Evolutionary conservation across 2,329 filamentous ascomycete species (phyloP).

Genomic region (Beauveria pseudobassiana): DNA sequence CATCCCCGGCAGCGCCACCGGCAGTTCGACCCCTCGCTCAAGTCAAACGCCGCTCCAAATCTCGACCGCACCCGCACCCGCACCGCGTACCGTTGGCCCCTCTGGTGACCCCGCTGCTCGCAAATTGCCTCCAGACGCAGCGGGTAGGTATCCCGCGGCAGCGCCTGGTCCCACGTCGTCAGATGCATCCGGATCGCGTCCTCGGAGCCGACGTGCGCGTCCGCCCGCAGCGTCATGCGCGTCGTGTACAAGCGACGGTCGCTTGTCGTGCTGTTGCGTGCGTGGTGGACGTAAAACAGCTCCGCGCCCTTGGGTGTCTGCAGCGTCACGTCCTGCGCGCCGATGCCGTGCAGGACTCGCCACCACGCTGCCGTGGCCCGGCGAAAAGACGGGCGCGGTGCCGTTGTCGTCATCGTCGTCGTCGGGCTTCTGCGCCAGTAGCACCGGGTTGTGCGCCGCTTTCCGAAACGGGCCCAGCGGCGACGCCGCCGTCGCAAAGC

Average conservation of each 20-base stretch:
- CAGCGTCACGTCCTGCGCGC: conserved; percentile 26
- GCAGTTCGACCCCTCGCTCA: conserved; percentile 19
- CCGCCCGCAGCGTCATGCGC: conserved; percentile 22
- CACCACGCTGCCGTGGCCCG: conserved; percentile 28
- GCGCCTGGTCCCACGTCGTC: conserved; percentile 23
- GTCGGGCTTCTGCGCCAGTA: conserved; percentile 20
- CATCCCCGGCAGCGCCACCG: conserved; percentile 16
- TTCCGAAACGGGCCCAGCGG: conserved; percentile 27
- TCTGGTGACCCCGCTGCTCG: background rate
- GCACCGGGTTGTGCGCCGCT: conserved; percentile 23
- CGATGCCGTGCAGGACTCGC: conserved; percentile 21
- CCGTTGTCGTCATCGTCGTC: conserved; percentile 9
- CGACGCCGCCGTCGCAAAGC: conserved; percentile 25
- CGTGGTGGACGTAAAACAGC: conserved; percentile 29
- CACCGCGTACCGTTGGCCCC: conserved; percentile 11
- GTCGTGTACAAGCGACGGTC: conserved; percentile 26
- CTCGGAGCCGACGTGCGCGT: conserved; percentile 20
- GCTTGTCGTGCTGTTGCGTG: conserved; percentile 21
- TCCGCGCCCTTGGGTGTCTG: conserved; percentile 22
- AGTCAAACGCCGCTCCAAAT: conserved; percentile 18
- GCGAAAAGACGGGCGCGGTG: conserved; percentile 24
- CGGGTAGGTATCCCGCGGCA: conserved; percentile 24
- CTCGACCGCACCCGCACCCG: conserved; percentile 15
- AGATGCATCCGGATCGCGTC: conserved; percentile 23
- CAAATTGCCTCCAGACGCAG: conserved; percentile 18